phyloP scores from a whole-genome alignment of 768 basidiomycete genomes.

The Suillus subluteus region DNA sequence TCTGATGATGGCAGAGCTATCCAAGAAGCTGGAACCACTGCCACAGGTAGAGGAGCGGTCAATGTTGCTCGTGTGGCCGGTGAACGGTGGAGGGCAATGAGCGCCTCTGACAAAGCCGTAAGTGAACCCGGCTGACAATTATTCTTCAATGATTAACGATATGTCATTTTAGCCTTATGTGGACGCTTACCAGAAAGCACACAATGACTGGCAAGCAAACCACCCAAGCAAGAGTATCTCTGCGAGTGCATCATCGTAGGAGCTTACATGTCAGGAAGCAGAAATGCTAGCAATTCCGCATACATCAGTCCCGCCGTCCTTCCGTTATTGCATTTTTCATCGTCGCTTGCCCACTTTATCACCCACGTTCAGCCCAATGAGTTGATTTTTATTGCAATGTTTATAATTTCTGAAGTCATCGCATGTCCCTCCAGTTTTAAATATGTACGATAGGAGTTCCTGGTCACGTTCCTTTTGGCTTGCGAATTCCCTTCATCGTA shows the following conservation, averaged over 20 bases:
- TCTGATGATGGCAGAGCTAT: slow-evolving; percentile 21
- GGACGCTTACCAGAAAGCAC: slow-evolving; percentile 11
- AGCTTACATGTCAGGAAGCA: not conserved
- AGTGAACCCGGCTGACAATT: slow-evolving; percentile 4
- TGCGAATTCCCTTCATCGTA: not conserved
- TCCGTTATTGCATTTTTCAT: not conserved
- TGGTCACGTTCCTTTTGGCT: not conserved
- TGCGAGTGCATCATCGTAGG: not conserved
- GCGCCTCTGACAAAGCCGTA: slow-evolving; percentile 36
- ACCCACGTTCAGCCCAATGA: not conserved
- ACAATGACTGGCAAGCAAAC: not conserved
- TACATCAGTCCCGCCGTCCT: not conserved
- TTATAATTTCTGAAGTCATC: not conserved
- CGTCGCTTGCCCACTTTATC: not conserved
- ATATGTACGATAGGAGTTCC: not conserved
- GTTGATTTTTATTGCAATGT: slow-evolving; percentile 3
- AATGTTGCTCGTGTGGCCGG: slow-evolving; percentile 23
- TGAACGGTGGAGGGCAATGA: slow-evolving; percentile 35
- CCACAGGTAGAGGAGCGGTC: slow-evolving; percentile 6
- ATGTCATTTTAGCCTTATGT: slow-evolving; percentile 12
- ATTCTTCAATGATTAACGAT: not conserved
- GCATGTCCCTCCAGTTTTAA: not conserved
- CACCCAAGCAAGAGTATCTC: not conserved
- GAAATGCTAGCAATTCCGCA: not conserved
- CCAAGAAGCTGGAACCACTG: slow-evolving; percentile 14